Conservation (phyloP, 2,329 filamentous ascomycete species). For the Grosmannia penicillata region DNA sequence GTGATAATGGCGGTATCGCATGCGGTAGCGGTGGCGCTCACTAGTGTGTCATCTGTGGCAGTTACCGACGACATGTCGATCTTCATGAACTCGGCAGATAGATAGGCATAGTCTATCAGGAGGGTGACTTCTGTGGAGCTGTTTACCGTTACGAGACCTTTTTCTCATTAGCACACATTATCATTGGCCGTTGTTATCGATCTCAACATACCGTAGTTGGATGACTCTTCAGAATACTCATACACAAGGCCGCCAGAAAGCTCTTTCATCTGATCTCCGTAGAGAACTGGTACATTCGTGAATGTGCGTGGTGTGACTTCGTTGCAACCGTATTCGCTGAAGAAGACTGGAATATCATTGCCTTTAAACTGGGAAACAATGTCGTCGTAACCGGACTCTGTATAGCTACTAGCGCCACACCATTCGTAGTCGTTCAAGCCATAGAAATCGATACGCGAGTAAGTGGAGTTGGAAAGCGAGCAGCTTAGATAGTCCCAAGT, state of each 20-base stretch:
- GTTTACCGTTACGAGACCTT: slow-evolving; percentile 2
- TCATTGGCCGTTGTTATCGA: too few relatives aligned
- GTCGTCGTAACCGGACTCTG: slow-evolving; percentile 35
- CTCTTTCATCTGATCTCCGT: slow-evolving; percentile 48
- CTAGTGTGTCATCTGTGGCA: not conserved
- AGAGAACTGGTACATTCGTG: slow-evolving; percentile 56
- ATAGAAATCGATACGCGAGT: slow-evolving; percentile 52
- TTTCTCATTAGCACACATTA: too few relatives aligned
- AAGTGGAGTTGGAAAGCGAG: slow-evolving; percentile 36
- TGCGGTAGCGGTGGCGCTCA: not conserved
- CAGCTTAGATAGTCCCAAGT: slow-evolving; percentile 71
- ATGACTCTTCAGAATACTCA: slow-evolving; percentile 55
- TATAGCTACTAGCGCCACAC: slow-evolving; percentile 39
- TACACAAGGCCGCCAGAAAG: slow-evolving; percentile 62
- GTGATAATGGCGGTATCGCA: not conserved
- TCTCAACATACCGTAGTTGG: slow-evolving; percentile 38
- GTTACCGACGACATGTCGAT: slow-evolving; percentile 1
- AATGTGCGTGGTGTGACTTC: slow-evolving; percentile 49
- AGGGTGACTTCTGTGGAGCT: slow-evolving; percentile 4
- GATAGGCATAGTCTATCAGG: slow-evolving; percentile 1
- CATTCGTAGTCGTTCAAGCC: slow-evolving; percentile 62
- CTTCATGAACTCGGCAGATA: not conserved
- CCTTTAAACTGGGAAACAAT: slow-evolving; percentile 48
- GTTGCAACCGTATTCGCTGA: slow-evolving; percentile 66
- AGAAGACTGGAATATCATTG: slow-evolving; percentile 57